Base-by-base conservation (phyloP, 176 grass and related monocot genomes). In the Melocanna baccifera region DNA sequence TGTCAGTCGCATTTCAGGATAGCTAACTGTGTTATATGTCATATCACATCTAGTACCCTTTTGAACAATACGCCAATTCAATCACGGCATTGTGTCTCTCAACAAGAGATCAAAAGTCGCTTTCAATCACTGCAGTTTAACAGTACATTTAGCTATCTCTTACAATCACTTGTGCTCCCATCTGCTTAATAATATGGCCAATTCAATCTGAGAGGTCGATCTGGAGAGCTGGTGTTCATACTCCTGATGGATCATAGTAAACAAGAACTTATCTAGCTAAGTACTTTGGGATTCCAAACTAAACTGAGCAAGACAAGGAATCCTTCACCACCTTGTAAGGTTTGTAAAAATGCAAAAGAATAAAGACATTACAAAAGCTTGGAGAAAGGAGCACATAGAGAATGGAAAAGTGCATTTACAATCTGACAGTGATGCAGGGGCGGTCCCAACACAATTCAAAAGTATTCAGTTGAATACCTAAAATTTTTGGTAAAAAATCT, bases 81-180 rank as follows among this genome's bases (percentile, higher is more conserved):
- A 37, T 47, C 37, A 78, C 26, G 56, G 12, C 40, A 70, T 46
- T 22, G 41, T 50, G 18, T 42, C 67, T 81, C 42, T 71, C 88
- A 89, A 16, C 9, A 48, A 84, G 20, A 62, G 36, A 57, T 57
- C 47, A 50, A 26, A 41, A 46, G 39, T 77, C 68, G 59, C 68
- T 89, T 32, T 80, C 68, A 71, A 65, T 22, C 34, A 81, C 63
- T 71, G 23, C 77, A 82, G 64, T 30, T 82, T 68, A 39, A 56
- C 37, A 82, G 56, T 86, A 26, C 18, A 28, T 57, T 52, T 72
- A 39, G 45, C 30, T 32, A 14, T 50, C 45, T 36, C 6, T 34
- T 77, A 15, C 72, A 51, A 42, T 43, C 67, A 61, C 34, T 52
- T 71, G 43, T 36, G n/a, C 43, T 64, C 16, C 36, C 53, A 56